These are phyloP conservation scores for Blumeria graminis DNA, from an alignment of 2,329 filamentous ascomycete species.

Conservation along the genomic window DNA sequence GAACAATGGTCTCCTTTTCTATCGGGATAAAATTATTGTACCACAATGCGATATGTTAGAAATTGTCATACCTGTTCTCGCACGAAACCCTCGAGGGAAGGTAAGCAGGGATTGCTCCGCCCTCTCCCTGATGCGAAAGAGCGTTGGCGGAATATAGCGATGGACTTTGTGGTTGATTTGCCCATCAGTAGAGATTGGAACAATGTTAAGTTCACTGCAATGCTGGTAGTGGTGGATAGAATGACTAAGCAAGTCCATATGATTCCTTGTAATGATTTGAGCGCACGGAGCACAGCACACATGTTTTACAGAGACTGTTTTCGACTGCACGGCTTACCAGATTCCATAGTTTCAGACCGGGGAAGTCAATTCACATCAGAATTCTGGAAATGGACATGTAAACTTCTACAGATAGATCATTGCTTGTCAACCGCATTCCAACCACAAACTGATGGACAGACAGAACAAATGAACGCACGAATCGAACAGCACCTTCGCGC, in stretches of 20 bases:
- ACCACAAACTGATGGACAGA: neutral
- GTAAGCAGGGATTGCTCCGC: neutral
- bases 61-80: neutral
- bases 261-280: neutral
- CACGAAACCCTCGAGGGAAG: neutral
- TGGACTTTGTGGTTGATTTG: neutral
- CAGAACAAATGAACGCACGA: constrained; percentile 1
- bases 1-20: neutral
- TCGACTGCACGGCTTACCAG: neutral
- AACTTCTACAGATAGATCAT: neutral
- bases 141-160: neutral
- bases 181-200: neutral
- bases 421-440: neutral
- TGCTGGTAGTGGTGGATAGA: neutral
- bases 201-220: neutral
- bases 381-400: neutral
- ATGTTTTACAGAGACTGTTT: neutral
- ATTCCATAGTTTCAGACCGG: neutral
- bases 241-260: neutral
- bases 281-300: neutral
- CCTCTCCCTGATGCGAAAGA: neutral
- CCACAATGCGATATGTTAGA: neutral
- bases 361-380: neutral
- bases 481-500: constrained; percentile 1
- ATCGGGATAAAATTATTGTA: neutral